Base-by-base conservation (phyloP, 1,139 yeast species). In the Saccharomyces hybrid region DNA sequence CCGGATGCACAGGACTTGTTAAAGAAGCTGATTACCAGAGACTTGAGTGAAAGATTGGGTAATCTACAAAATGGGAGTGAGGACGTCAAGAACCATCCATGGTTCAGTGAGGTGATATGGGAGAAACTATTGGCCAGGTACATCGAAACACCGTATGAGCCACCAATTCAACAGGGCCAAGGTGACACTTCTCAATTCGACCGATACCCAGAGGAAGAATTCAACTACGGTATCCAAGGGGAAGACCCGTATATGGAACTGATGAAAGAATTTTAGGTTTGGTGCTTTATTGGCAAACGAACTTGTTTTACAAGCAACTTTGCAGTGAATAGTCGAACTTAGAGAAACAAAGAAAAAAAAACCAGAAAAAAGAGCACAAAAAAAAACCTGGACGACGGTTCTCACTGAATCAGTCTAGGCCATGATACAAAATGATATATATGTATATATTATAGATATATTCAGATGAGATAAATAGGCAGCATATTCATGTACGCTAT, bases 31-130 rank as follows among this genome's bases (percentile, higher is more conserved):
- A 90, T 93, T 58, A 91, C 95, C 23, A 86, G 89, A 62, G 97
- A 91, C 68, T 79, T 93, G 63, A 86, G 97, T 38, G 83, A 88
- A 67, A 78, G 99, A 62, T 77, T 90, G 59, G 99, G 99, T 44
- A 93, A 93, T 70, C 77, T 93, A 63, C 93, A 87, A 63, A 86
- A 85, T 59, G 98, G 97, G 3, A 83, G 95, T 1, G 83, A 81
- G 51, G 98, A 93, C 69, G 89, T 93, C 54, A 88, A 90, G 70
- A 79, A 79, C 60, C 98, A 93, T 69, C 86, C 93, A 0, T 93
- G 98, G 98, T 93, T 93, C 69, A 77, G 82, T 56, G 98, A 93
- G 70, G 98, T 93, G 38, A 88, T 90, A 47, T 93, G 99, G 99
- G 97, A 91, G 60, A 84, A 91, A 67, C 79, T 91, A 56, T 76